Conservation (phyloP, 2,329 filamentous ascomycete genomes). For the Colletotrichum somersetense region DNA sequence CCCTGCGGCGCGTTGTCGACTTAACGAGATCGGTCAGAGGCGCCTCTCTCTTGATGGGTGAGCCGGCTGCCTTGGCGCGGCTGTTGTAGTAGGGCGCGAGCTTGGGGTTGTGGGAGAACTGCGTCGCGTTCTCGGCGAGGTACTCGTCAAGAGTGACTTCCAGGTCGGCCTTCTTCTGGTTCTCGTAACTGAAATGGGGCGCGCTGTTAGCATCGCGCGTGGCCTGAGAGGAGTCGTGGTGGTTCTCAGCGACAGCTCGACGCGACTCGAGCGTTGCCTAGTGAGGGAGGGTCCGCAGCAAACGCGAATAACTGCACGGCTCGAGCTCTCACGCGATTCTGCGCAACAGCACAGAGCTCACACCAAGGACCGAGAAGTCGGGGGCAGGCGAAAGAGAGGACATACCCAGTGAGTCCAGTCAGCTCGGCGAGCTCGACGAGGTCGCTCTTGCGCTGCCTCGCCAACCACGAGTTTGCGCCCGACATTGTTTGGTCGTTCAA, state of each 20-base stretch:
- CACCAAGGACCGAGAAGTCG: not conserved
- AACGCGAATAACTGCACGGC: slow-evolving; percentile 21
- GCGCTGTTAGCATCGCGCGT: slow-evolving; percentile 20
- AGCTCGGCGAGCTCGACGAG: slow-evolving; percentile 79
- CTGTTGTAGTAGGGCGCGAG: slow-evolving; percentile 83
- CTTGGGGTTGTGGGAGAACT: slow-evolving; percentile 72
- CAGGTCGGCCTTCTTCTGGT: slow-evolving; percentile 83
- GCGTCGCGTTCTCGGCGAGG: slow-evolving; percentile 76
- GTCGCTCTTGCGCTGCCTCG: slow-evolving; percentile 85
- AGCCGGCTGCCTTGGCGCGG: slow-evolving; percentile 69
- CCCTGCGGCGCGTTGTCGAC: slow-evolving; percentile 59
- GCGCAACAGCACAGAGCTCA: slow-evolving; percentile 7
- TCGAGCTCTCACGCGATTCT: not conserved
- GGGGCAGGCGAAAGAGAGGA: slow-evolving; percentile 44
- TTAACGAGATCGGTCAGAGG: slow-evolving; percentile 57
- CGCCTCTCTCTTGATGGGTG: slow-evolving; percentile 71
- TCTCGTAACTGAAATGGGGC: slow-evolving; percentile 68
- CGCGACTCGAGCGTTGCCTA: slow-evolving; percentile 34
- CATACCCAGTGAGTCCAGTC: slow-evolving; percentile 80
- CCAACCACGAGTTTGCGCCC: slow-evolving; percentile 77
- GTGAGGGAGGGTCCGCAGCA: slow-evolving; percentile 36
- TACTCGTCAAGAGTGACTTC: slow-evolving; percentile 80
- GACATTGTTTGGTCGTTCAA: slow-evolving; percentile 63
- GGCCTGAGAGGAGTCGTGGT: slow-evolving; percentile 44
- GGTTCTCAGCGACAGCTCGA: slow-evolving; percentile 35